Evolutionary conservation across 345 rosid genomes (phyloP).

Genomic region (Eutrema heterophyllum): DNA sequence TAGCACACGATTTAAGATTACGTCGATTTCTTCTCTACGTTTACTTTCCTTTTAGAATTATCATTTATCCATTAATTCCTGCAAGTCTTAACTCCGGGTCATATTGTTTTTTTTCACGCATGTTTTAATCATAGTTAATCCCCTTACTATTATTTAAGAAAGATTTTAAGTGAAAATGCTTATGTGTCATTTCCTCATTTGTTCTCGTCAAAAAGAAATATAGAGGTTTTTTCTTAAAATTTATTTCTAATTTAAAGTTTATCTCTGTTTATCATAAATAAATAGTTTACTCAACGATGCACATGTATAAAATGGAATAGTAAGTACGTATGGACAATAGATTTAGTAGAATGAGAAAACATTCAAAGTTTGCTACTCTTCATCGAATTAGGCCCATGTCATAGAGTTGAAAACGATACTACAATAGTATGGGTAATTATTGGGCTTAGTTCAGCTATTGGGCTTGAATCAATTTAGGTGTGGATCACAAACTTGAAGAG

Average conservation of each 20-base stretch:
- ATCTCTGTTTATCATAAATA: too few relatives aligned
- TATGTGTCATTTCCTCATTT: too few relatives aligned
- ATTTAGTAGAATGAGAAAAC: not conserved
- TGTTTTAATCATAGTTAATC: too few relatives aligned
- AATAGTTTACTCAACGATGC: not conserved
- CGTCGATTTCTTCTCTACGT: not conserved
- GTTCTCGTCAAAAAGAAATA: too few relatives aligned
- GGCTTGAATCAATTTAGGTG: not conserved
- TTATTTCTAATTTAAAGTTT: too few relatives aligned
- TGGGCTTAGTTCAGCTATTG: not conserved
- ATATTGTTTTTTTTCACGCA: too few relatives aligned
- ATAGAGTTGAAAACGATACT: not conserved
- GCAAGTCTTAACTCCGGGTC: too few relatives aligned
- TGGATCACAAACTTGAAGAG: not conserved
- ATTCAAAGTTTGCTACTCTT: not conserved
- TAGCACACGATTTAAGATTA: conserved; percentile 5
- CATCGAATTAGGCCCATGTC: conserved; percentile 1
- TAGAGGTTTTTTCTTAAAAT: too few relatives aligned
- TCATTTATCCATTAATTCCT: not conserved
- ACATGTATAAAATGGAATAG: not conserved
- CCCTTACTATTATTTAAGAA: too few relatives aligned
- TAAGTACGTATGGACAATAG: not conserved
- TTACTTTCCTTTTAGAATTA: not conserved
- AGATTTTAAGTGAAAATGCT: too few relatives aligned
- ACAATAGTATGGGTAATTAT: not conserved